Base-by-base conservation (phyloP, 2,329 filamentous ascomycete genomes). In the Dryadomyces quercus-mongolicae region DNA sequence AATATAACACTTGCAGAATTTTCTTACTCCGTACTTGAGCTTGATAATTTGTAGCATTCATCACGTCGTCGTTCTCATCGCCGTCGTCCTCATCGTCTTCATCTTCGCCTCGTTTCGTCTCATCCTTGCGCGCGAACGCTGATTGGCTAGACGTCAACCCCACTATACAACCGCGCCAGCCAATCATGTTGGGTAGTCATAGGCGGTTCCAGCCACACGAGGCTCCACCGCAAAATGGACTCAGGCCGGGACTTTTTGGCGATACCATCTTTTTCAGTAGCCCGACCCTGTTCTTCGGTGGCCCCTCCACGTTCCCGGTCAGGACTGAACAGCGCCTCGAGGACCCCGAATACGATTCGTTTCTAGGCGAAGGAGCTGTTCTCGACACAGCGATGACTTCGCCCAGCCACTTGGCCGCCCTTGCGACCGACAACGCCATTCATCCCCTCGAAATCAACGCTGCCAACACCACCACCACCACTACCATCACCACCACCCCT, bases 301-400 rank as follows among this genome's bases (percentile, higher is more conserved):
- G 49, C 48, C 48, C 31, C 48, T 34, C 34, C 20, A 22, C 49
- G 18, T 6, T 25, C 31, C 9, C 49, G 31, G 50, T 10, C 18
- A 34, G 21, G 4, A 18, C 43, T 10, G 1, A 2, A 15, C 15
- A 9, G 20, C 49, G 25, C 25, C 53, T 25, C 38, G 43, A 47
- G 25, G 31, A 57, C 61, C 56, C 58, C 61, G 61, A 60, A 42
- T 34, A 49, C 38, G 21, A 44, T 40, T 5, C 6, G 9, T 12
- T 44, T 12, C 38, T 60, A 68, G 76, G 72, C 75, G 75, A 76
- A 78, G 70, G 75, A 78, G 76, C 76, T 77, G 75, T 75, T 67
- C 10, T 12, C 12, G 62, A 59, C 54, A 52, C 68, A 79, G 77
- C 76, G 75, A 80, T 80, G 77, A 78, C 74, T 78, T 80, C 76